Percentiles rank a stretch among this genome's conserved stretches.
Evolutionary conservation across 108 stramenopile genomes (phyloP).

Genomic region (Hondaea fermentalgiana): DNA sequence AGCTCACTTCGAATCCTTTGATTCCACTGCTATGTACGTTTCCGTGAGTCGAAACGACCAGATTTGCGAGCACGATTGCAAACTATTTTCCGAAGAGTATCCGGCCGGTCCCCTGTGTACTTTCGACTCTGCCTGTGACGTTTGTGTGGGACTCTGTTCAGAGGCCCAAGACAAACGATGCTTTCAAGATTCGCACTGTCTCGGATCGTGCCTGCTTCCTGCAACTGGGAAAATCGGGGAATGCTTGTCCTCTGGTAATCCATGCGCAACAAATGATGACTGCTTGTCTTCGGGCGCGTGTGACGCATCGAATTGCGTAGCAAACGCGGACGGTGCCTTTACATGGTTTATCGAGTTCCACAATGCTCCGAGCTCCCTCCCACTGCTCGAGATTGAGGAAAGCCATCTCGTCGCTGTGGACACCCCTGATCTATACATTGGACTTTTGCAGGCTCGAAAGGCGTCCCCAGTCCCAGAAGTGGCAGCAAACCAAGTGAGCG

Average conservation of each 20-base stretch:
- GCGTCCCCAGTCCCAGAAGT: neutral
- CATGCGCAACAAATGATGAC: neutral
- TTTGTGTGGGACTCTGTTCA: neutral
- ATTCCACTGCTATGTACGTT: neutral
- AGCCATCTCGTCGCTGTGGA: neutral
- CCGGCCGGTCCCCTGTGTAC: neutral
- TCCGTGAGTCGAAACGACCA: neutral
- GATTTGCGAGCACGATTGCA: neutral
- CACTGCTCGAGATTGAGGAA: neutral
- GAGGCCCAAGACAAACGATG: neutral
- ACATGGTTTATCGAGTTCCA: neutral
- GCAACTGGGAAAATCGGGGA: neutral
- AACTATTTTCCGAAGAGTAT: neutral
- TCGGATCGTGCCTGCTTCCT: too few relatives aligned
- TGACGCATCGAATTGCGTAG: neutral
- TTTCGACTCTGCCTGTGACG: neutral
- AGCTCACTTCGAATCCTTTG: neutral
- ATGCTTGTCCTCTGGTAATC: neutral
- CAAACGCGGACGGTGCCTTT: neutral
- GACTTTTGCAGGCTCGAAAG: neutral
- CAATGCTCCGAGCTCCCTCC: neutral
- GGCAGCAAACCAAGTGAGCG: neutral
- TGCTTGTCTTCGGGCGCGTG: neutral
- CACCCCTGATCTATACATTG: neutral
- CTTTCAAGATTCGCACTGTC: neutral